Evolutionary conservation across 805 yeast genomes (phyloP).

Genomic region (Clavispora santaluciae): DNA sequence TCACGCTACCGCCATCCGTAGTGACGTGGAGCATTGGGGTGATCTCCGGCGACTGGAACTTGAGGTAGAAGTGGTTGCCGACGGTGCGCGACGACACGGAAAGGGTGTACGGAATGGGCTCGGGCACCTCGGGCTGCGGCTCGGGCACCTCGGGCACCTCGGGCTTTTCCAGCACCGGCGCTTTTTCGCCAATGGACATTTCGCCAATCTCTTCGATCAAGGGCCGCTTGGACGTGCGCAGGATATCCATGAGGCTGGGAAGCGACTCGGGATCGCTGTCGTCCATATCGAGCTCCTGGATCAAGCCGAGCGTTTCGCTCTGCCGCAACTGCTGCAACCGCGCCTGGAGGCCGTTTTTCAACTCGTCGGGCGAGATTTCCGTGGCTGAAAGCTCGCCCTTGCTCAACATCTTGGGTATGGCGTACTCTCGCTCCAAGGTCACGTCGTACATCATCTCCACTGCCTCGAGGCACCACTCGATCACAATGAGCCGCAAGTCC

Average conservation of each 20-base stretch:
- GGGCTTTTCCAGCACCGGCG: not conserved
- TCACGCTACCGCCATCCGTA: constrained; percentile 6
- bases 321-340: constrained; percentile 30
- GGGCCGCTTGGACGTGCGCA: constrained; percentile 28
- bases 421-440: constrained; percentile 56
- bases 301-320: constrained; percentile 39
- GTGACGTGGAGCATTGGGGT: constrained; percentile 8
- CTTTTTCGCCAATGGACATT: constrained; percentile 12
- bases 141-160: not conserved
- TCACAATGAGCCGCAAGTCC: constrained; percentile 59
- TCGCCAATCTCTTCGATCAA: constrained; percentile 53
- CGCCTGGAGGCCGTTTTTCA: constrained; percentile 34
- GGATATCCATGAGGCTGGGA: constrained; percentile 28
- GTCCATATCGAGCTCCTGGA: constrained; percentile 33
- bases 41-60: constrained; percentile 17
- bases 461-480: constrained; percentile 83
- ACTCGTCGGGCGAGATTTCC: constrained; percentile 41
- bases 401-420: constrained; percentile 64
- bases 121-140: not conserved
- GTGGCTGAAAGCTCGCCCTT: constrained; percentile 59
- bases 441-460: constrained; percentile 52
- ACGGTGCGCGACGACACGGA: constrained; percentile 4
- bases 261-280: constrained; percentile 14
- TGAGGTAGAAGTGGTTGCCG: constrained; percentile 6
- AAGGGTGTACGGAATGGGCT: constrained; percentile 5